These are phyloP conservation scores for Lachancea lanzarotensis DNA, from an alignment of 805 yeast species.

Conservation along the genomic window DNA sequence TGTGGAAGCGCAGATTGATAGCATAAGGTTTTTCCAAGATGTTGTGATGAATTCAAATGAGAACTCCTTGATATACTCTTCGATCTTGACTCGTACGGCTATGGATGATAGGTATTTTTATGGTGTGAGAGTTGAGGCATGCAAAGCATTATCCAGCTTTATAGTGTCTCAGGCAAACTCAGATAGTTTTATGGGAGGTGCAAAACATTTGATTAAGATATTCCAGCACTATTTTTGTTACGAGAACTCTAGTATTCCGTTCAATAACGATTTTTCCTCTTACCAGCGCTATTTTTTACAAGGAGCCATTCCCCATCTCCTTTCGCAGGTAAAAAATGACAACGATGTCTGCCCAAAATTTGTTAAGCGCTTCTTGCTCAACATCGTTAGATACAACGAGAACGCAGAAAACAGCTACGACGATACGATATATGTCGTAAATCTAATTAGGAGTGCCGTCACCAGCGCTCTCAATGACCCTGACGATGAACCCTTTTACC, in stretches of 20 bases:
- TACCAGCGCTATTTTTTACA: slow-evolving; percentile 63
- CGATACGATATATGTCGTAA: slow-evolving; percentile 61
- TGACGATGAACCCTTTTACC: slow-evolving; percentile 35
- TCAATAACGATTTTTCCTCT: slow-evolving; percentile 74
- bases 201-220: slow-evolving; percentile 62
- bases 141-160: slow-evolving; percentile 62
- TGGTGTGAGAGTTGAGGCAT: slow-evolving; percentile 86
- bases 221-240: slow-evolving; percentile 70
- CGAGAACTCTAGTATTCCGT: slow-evolving; percentile 56
- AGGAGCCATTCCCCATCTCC: slow-evolving; percentile 56
- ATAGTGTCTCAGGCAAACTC: slow-evolving; percentile 38
- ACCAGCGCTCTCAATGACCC: slow-evolving; percentile 32
- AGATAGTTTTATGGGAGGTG: slow-evolving; percentile 41
- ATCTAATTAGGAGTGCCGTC: slow-evolving; percentile 51
- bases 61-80: slow-evolving; percentile 61
- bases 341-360: slow-evolving; percentile 55
- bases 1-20: slow-evolving; percentile 89
- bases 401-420: slow-evolving; percentile 71
- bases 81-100: slow-evolving; percentile 69
- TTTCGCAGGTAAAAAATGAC: slow-evolving; percentile 55
- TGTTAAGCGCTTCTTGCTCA: slow-evolving; percentile 58
- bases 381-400: slow-evolving; percentile 74
- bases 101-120: slow-evolving; percentile 82
- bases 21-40: slow-evolving; percentile 65
- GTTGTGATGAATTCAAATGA: slow-evolving; percentile 34